These are phyloP conservation scores for Dendrocalamus latiflorus DNA, from an alignment of 202 grass and related monocot species.

Conservation along the genomic window DNA sequence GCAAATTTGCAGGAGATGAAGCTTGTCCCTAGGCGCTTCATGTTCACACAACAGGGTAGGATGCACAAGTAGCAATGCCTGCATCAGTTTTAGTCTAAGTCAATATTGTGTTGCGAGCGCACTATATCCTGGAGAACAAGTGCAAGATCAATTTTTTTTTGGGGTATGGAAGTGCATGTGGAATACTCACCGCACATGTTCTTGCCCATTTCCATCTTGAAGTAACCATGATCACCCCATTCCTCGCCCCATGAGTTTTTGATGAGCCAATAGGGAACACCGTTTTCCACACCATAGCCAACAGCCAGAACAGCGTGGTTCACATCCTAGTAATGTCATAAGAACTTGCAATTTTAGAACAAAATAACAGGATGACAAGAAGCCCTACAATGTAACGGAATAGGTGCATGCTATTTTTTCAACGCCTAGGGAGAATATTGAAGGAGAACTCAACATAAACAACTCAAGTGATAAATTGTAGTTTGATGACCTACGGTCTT, in stretches of 20 bases:
- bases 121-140: neutral
- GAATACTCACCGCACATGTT: slow-evolving; percentile 94
- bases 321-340: slow-evolving; percentile 59
- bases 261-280: slow-evolving; percentile 81
- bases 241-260: slow-evolving; percentile 96
- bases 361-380: neutral
- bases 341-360: neutral
- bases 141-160: neutral
- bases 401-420: neutral
- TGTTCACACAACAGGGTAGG: slow-evolving; percentile 54
- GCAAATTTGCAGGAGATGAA: neutral
- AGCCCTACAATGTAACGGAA: neutral
- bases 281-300: slow-evolving; percentile 84
- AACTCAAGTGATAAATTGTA: neutral
- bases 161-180: neutral
- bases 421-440: neutral
- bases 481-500: neutral
- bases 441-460: neutral
- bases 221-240: slow-evolving; percentile 86
- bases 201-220: slow-evolving; percentile 99
- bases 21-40: neutral
- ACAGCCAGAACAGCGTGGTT: slow-evolving; percentile 98
- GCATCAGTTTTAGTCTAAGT: slow-evolving; percentile 23
- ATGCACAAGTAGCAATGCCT: slow-evolving; percentile 71
- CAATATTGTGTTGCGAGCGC: neutral